Evolutionary conservation across 208 protist species (phyloP).

Genomic region (Trypanosoma congolense): DNA sequence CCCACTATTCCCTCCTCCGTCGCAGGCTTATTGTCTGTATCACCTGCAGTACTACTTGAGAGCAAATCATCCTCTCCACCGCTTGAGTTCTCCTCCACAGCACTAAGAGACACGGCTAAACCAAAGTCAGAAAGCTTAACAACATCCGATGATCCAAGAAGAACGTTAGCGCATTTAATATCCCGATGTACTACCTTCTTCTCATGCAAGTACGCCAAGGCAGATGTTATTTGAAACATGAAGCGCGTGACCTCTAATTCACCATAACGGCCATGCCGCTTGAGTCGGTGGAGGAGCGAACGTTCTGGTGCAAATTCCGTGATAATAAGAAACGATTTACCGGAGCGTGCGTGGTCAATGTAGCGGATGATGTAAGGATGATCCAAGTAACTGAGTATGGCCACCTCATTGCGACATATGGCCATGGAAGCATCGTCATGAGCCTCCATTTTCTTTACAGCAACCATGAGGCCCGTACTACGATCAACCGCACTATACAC

Average conservation of each 20-base stretch:
- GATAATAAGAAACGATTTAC: slow-evolving; percentile 57
- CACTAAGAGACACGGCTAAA: slow-evolving; percentile 31
- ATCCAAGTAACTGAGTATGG: slow-evolving; percentile 50
- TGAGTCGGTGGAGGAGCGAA: slow-evolving; percentile 47
- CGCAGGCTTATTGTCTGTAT: slow-evolving; percentile 6
- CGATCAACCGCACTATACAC: slow-evolving; percentile 66
- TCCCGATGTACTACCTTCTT: slow-evolving; percentile 78
- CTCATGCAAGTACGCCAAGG: slow-evolving; percentile 60
- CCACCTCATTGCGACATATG: slow-evolving; percentile 66
- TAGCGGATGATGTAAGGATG: slow-evolving; percentile 65
- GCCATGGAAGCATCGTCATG: slow-evolving; percentile 37
- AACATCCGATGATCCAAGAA: slow-evolving; percentile 42
- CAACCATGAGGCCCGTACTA: slow-evolving; percentile 41
- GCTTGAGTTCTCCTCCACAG: background rate
- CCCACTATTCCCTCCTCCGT: slow-evolving; percentile 43
- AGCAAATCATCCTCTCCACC: slow-evolving; percentile 8
- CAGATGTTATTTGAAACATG: slow-evolving; percentile 56
- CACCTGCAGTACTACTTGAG: background rate
- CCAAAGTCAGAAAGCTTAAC: slow-evolving; percentile 90
- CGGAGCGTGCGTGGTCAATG: slow-evolving; percentile 71
- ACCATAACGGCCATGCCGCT: slow-evolving; percentile 17
- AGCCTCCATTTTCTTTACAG: slow-evolving; percentile 64
- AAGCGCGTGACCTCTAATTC: slow-evolving; percentile 33
- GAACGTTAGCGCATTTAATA: slow-evolving; percentile 85
- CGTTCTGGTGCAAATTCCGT: slow-evolving; percentile 69